A percentile compares a stretch with the other conserved stretches of the same genome.
Conservation (phyloP, 2,329 filamentous ascomycete genomes). For the Penicillium sp. region DNA sequence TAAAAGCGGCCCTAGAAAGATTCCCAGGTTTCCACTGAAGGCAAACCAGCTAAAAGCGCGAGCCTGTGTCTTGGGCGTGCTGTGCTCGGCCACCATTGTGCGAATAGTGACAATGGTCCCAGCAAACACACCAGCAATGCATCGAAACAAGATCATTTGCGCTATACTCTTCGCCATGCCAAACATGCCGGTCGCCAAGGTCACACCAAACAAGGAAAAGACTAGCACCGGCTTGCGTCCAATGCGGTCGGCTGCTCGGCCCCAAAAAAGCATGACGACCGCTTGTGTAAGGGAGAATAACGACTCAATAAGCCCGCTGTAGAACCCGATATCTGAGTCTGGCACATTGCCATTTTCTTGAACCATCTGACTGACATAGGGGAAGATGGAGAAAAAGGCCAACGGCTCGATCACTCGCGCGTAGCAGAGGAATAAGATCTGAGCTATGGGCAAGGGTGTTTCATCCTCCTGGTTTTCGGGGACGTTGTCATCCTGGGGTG, state of each 20-base stretch:
- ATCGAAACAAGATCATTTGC: constrained; percentile 76
- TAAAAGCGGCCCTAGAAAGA: constrained; percentile 71
- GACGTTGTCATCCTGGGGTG: background rate
- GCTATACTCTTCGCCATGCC: constrained; percentile 68
- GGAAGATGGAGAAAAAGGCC: constrained; percentile 83
- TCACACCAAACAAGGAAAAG: constrained; percentile 66
- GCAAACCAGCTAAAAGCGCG: constrained; percentile 76
- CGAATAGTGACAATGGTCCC: constrained; percentile 75
- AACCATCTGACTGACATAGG: constrained; percentile 80
- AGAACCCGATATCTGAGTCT: constrained; percentile 75
- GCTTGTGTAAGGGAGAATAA: constrained; percentile 78
- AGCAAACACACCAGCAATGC: constrained; percentile 72
- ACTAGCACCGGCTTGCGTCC: constrained; percentile 76
- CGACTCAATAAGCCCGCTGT: constrained; percentile 72
- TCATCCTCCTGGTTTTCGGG: constrained; percentile 35
- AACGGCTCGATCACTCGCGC: constrained; percentile 74
- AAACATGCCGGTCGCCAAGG: constrained; percentile 66
- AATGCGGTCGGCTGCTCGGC: constrained; percentile 66
- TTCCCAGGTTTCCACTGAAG: constrained; percentile 73
- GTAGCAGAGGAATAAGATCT: constrained; percentile 75
- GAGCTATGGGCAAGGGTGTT: constrained; percentile 61
- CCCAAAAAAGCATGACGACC: constrained; percentile 77
- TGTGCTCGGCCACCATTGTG: constrained; percentile 76
- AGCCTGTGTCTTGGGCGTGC: constrained; percentile 71
- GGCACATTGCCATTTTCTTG: constrained; percentile 65